phyloP scores from a whole-genome alignment of 2,329 filamentous ascomycete genomes.

The Fusarium devonianum region DNA sequence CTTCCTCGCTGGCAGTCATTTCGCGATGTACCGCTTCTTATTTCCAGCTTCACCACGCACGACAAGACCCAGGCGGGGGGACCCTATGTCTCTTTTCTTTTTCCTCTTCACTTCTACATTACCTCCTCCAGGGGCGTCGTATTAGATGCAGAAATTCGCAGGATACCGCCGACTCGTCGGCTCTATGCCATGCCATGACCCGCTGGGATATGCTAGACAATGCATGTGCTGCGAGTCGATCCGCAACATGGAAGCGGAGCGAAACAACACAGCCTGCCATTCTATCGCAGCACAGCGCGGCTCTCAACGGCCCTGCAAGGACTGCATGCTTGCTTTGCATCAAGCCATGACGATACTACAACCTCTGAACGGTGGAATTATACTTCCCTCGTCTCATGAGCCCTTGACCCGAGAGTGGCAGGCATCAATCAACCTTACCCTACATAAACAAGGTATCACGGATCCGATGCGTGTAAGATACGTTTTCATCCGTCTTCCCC shows the following conservation, averaged over 20 bases:
- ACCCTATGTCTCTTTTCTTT: slow-evolving; percentile 14
- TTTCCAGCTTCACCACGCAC: no score
- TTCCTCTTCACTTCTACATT: slow-evolving; percentile 9
- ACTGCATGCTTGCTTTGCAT: slow-evolving; percentile 10
- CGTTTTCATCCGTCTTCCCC: slow-evolving; percentile 11
- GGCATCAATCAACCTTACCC: slow-evolving; percentile 22
- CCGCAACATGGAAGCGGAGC: slow-evolving; percentile 8
- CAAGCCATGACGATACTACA: slow-evolving; percentile 19
- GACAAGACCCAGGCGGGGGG: no score
- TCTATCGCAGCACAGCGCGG: slow-evolving; percentile 19
- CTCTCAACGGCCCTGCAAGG: slow-evolving; percentile 15
- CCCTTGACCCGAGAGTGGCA: slow-evolving; percentile 15
- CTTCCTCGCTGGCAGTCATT: neutral
- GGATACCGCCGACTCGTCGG: slow-evolving; percentile 3
- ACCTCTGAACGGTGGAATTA: slow-evolving; percentile 12
- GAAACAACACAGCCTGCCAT: slow-evolving; percentile 2
- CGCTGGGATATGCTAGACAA: slow-evolving; percentile 11
- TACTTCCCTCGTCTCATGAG: slow-evolving; percentile 4
- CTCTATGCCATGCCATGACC: slow-evolving; percentile 1
- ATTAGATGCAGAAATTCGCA: slow-evolving; percentile 12
- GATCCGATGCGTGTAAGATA: neutral
- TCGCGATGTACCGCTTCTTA: slow-evolving; percentile 1
- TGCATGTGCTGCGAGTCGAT: slow-evolving; percentile 4
- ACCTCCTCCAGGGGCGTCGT: slow-evolving; percentile 23
- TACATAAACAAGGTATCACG: slow-evolving; percentile 15